Evolutionary conservation across 2,329 filamentous ascomycete species (phyloP).

Genomic region (Trichoderma cornu-damae): DNA sequence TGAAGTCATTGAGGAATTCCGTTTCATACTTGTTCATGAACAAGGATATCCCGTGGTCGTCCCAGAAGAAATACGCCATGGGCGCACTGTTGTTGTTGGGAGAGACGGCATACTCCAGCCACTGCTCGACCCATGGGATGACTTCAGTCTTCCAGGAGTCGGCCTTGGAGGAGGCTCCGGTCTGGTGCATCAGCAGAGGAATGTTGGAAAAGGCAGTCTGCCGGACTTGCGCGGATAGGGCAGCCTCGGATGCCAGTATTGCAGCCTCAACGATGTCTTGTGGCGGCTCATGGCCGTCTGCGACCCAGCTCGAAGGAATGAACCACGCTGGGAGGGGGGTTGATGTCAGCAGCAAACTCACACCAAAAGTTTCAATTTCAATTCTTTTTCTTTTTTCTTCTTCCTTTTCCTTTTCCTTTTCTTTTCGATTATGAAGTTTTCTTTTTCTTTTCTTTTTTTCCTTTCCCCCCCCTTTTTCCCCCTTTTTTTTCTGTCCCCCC

Average conservation of each 20-base stretch:
- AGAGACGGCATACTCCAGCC: conserved; percentile 21
- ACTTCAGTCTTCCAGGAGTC: conserved; percentile 21
- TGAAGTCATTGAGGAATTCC: conserved; percentile 20
- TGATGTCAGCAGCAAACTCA: not conserved
- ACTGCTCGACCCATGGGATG: conserved; percentile 24
- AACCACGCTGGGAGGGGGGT: conserved; percentile 23
- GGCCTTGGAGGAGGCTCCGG: conserved; percentile 21
- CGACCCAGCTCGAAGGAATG: conserved; percentile 23
- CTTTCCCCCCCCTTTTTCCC: no score
- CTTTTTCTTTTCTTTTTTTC: no score
- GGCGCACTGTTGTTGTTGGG: conserved; percentile 10
- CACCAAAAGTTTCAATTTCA: not conserved
- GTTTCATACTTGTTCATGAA: conserved; percentile 23
- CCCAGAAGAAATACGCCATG: conserved; percentile 28
- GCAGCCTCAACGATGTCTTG: conserved; percentile 24
- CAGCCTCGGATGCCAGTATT: conserved; percentile 21
- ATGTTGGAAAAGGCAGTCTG: conserved; percentile 25
- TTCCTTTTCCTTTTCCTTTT: no score
- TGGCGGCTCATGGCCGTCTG: conserved; percentile 15
- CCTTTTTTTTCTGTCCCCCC: no score
- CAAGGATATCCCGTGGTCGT: conserved; percentile 22
- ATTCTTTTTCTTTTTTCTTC: no score
- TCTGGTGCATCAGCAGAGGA: conserved; percentile 26
- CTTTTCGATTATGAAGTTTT: no score
- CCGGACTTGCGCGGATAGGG: conserved; percentile 16